These are phyloP conservation scores for Verticillium nonalfalfae DNA, from an alignment of 2,329 filamentous ascomycete species.

Conservation along the genomic window DNA sequence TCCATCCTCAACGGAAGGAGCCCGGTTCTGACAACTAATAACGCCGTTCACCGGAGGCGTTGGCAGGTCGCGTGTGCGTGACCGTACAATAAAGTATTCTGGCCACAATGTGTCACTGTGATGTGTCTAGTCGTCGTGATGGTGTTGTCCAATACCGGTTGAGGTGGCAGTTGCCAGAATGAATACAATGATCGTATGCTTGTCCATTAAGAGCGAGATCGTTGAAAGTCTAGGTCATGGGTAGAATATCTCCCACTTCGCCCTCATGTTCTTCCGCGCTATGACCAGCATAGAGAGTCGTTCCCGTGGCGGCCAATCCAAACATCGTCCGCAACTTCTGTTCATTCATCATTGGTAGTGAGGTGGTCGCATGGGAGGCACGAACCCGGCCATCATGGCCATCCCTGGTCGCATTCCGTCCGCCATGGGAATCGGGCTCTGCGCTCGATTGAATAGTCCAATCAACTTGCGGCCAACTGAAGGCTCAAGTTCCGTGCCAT, in stretches of 20 bases:
- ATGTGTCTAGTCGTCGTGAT: too few species aligned
- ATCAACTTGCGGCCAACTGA: slow-evolving; percentile 70
- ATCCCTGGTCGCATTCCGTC: slow-evolving; percentile 22
- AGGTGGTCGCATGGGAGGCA: slow-evolving; percentile 22
- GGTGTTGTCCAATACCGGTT: too few species aligned
- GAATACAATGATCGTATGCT: not conserved
- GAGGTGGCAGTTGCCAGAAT: not conserved
- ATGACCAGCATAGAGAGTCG: not conserved
- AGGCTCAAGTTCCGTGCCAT: slow-evolving; percentile 89
- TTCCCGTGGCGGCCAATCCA: too few species aligned
- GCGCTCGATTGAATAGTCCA: slow-evolving; percentile 65
- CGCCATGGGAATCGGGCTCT: slow-evolving; percentile 24
- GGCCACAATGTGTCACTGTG: too few species aligned
- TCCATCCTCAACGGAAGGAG: not conserved
- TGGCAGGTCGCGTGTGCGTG: not conserved
- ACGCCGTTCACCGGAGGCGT: not conserved
- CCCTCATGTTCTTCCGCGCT: not conserved
- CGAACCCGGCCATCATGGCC: slow-evolving; percentile 28
- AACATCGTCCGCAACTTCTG: not conserved
- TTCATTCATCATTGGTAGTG: slow-evolving; percentile 21
- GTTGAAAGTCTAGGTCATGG: not conserved
- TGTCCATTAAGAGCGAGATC: not conserved
- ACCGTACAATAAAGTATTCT: too few species aligned
- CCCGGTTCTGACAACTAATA: not conserved
- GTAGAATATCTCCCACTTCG: not conserved